These are phyloP conservation scores for Rhizopogon salebrosus DNA, from an alignment of 768 basidiomycete genomes.

Conservation along the genomic window DNA sequence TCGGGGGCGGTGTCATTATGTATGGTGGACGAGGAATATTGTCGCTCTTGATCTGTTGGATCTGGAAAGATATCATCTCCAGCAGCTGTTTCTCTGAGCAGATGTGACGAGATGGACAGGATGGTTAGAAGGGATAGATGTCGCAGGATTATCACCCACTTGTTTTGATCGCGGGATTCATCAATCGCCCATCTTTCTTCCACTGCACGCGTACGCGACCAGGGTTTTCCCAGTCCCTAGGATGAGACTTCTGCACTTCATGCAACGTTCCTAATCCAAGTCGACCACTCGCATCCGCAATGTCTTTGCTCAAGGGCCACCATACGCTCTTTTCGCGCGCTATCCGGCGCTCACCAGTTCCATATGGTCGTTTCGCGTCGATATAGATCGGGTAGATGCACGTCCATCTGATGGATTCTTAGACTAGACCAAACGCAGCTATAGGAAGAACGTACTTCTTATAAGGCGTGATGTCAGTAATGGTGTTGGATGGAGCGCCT, in stretches of 20 bases:
- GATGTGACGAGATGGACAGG: conserved; percentile 23
- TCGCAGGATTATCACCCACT: conserved; percentile 44
- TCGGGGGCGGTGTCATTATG: conserved; percentile 27
- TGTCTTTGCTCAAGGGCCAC: conserved; percentile 95
- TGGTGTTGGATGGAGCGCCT: conserved; percentile 30
- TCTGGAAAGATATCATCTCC: conserved; percentile 66
- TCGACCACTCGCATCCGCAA: conserved; percentile 75
- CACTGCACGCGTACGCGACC: conserved; percentile 91
- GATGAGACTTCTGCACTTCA: conserved; percentile 88
- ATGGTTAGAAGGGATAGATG: background rate
- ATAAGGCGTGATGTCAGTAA: conserved; percentile 77
- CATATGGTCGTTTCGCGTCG: conserved; percentile 89
- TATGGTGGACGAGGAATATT: conserved; percentile 63
- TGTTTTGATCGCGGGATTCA: conserved; percentile 67
- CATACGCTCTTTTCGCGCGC: conserved; percentile 74
- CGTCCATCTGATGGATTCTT: conserved; percentile 64
- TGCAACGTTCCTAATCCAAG: conserved; percentile 79
- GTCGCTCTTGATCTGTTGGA: conserved; percentile 71
- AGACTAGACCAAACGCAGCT: conserved; percentile 7
- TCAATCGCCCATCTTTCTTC: conserved; percentile 71
- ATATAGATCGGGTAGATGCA: conserved; percentile 96
- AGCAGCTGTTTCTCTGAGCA: conserved; percentile 71
- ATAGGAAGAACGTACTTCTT: conserved; percentile 54
- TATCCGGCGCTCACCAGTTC: conserved; percentile 78
- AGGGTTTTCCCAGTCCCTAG: conserved; percentile 97